These are phyloP conservation scores for Panicum miliaceum DNA, from an alignment of 176 grass and related monocot species.

Conservation along the genomic window DNA sequence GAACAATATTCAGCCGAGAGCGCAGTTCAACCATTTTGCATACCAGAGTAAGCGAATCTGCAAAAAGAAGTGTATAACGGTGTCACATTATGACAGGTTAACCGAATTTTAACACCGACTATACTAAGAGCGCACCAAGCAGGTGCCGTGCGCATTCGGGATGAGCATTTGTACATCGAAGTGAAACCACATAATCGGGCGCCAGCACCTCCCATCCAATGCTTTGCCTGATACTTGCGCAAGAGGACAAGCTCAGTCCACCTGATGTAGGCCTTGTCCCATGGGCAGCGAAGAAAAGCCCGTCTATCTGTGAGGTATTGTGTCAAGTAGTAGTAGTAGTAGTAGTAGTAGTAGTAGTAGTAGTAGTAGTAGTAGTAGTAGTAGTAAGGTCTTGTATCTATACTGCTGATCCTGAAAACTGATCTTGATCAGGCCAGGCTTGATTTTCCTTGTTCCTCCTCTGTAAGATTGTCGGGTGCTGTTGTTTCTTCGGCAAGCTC, in stretches of 20 bases:
- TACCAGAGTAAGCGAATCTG: background rate
- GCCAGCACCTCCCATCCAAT: slow-evolving; percentile 1
- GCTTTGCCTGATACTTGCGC: slow-evolving; percentile 9
- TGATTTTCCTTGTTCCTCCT: slow-evolving; percentile 52
- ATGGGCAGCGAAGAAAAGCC: slow-evolving; percentile 24
- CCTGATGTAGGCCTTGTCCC: background rate
- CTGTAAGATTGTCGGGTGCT: slow-evolving; percentile 32
- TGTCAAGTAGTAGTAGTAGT: slow-evolving; percentile 38
- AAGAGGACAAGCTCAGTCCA: background rate
- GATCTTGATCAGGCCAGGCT: slow-evolving; percentile 44
- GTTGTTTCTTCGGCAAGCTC: slow-evolving; percentile 50
- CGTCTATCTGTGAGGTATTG: slow-evolving; percentile 42
- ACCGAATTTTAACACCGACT: slow-evolving; percentile 24
- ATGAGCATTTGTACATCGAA: slow-evolving; percentile 40
- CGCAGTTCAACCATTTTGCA: background rate
- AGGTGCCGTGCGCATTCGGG: slow-evolving; percentile 24
- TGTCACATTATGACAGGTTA: slow-evolving; percentile 22
- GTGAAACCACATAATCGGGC: background rate
- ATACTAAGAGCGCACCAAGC: slow-evolving; percentile 26
- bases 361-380: slow-evolving; percentile 41
- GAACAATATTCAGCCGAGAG: background rate
- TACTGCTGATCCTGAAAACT: slow-evolving; percentile 39
- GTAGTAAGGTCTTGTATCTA: slow-evolving; percentile 50
- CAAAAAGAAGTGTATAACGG: background rate
- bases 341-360: slow-evolving; percentile 43